Percentiles rank a stretch among this genome's conserved stretches.
These are phyloP conservation scores for Chrysoporthe puriensis DNA, from an alignment of 2,329 filamentous ascomycete species.

Conservation along the genomic window DNA sequence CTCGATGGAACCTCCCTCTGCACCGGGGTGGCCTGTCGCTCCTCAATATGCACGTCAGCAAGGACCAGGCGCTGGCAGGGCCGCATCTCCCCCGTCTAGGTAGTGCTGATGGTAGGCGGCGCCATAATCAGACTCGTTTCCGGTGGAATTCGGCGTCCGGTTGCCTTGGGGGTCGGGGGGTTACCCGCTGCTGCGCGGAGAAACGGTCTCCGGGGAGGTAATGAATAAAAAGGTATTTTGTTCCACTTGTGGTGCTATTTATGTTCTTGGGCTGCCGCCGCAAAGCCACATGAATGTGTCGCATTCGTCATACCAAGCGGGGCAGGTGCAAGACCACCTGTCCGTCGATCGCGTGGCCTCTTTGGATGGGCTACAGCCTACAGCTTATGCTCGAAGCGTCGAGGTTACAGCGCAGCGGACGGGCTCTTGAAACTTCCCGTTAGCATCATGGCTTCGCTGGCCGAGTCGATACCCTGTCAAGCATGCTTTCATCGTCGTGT, in stretches of 20 bases:
- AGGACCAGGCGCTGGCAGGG: not conserved
- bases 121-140: not conserved
- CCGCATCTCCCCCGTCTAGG: not conserved
- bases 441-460: not conserved
- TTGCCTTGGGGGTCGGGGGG: too few species aligned
- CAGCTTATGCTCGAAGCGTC: too few species aligned
- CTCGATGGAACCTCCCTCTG: not conserved
- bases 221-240: not conserved
- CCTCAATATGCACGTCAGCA: constrained; percentile 2
- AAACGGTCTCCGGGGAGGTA: not conserved
- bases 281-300: not conserved
- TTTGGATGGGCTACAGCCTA: not conserved
- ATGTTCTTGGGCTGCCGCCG: not conserved
- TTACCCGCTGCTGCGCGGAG: not conserved
- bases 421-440: not conserved
- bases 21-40: not conserved
- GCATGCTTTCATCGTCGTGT: not conserved
- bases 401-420: not conserved
- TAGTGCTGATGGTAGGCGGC: not conserved
- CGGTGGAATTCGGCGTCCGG: not conserved
- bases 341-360: not conserved
- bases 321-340: not conserved
- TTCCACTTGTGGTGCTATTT: not conserved
- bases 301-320: not conserved
- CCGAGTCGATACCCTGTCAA: not conserved